Evolutionary conservation across 805 yeast genomes (phyloP).

Genomic region (Helenozyma rhizophorensis): DNA sequence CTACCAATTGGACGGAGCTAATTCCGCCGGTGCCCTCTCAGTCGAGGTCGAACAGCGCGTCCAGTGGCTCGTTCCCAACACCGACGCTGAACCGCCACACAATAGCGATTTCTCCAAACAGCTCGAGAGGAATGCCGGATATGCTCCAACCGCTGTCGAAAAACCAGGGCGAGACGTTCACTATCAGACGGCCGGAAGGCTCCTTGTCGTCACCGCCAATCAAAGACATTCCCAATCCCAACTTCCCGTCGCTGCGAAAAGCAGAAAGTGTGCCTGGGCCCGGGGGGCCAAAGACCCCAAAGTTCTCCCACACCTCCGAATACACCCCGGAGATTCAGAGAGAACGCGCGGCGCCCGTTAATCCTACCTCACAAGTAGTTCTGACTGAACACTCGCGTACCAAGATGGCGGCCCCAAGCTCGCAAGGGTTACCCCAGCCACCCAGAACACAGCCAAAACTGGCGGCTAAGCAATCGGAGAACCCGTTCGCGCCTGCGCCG

Average conservation of each 20-base stretch:
- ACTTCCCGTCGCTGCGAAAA: too few relatives aligned
- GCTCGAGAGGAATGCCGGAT: conserved; percentile 7
- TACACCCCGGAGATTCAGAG: too few relatives aligned
- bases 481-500: background rate
- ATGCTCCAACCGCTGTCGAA: conserved; percentile 14
- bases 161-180: conserved; percentile 6
- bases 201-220: background rate
- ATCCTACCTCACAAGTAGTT: too few relatives aligned
- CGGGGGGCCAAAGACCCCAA: too few relatives aligned
- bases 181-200: conserved; percentile 2
- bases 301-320: too few relatives aligned
- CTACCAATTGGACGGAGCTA: conserved; percentile 26
- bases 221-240: too few relatives aligned
- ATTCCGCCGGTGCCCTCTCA: conserved; percentile 30
- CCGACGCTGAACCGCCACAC: conserved; percentile 11
- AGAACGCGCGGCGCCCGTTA: background rate
- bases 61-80: background rate
- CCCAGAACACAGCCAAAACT: conserved; percentile 4
- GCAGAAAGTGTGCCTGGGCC: too few relatives aligned
- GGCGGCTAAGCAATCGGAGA: background rate
- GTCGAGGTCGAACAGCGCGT: background rate
- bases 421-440: conserved; percentile 1
- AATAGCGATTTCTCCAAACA: conserved; percentile 14
- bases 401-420: too few relatives aligned
- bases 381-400: too few relatives aligned